Base-by-base conservation (phyloP, 768 basidiomycete genomes). In the Naganishia onofrii region DNA sequence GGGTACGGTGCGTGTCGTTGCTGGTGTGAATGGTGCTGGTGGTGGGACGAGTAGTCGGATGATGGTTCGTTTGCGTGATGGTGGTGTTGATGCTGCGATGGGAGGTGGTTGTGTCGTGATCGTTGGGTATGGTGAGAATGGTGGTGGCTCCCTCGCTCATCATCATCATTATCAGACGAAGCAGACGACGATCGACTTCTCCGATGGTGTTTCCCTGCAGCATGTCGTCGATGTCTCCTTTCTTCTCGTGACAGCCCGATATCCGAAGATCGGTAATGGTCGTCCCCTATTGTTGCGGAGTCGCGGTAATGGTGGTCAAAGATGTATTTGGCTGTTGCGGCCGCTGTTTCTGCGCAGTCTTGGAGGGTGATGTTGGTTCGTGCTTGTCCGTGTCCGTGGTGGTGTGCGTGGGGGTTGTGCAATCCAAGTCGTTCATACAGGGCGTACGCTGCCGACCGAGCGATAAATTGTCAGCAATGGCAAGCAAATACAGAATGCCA, bases 301-400 rank as follows among this genome's bases (percentile, higher is more conserved):
- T 66, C 55, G 26, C 42, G 38, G 66, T 71, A 71, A 26, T 71
- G 70, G 2, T 55, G 31, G 13, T 71, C 66, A 42, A 67, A 71
- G 13, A 71, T 29, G 51, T 68, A 51, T 42, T 68, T 58, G 31
- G 70, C 70, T 29, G 70, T 71, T 1, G 70, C 70, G 6, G 66
- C 70, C 2, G 66, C 70, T 15, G 53, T 51, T 52, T 71, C 70
- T 21, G 66, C 70, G 13, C 66, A 51, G 38, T 71, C 70, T 29
- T 56, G 26, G 8, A 71, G 66, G 0, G 68, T 26, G 26, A 48
- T 7, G 46, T 29, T 66, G 9, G n/a, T n/a, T n/a, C 66, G 66
- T 21, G 15, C 26, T 36, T 19, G 9, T 26, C 15, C 23, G 15
- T 58, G 57, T 26, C n/a, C n/a, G n/a, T n/a, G n/a, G n/a, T n/a